These are phyloP conservation scores for Gossypium sturtianum DNA, from an alignment of 345 rosid species.

Conservation along the genomic window DNA sequence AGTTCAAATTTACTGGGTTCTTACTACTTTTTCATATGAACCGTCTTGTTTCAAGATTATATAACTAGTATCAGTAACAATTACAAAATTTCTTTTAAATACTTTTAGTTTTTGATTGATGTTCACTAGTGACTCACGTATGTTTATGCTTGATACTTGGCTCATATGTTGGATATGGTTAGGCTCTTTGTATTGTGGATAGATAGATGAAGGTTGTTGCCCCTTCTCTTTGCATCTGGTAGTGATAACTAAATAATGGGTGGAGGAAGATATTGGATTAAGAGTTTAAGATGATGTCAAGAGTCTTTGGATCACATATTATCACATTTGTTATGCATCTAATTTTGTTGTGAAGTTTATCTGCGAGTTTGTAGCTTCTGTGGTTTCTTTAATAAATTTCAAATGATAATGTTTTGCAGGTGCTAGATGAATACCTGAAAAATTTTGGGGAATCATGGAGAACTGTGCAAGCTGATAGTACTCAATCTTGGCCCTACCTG, in stretches of 20 bases:
- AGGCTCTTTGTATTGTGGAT: background rate
- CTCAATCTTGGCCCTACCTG: conserved; percentile 76
- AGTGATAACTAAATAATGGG: background rate
- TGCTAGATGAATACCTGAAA: conserved; percentile 88
- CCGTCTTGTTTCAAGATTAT: conserved; percentile 15
- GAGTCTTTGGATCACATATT: background rate
- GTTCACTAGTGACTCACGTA: background rate
- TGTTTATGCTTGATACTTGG: background rate
- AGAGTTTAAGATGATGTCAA: background rate
- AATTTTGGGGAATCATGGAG: conserved; percentile 87
- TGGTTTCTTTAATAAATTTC: background rate
- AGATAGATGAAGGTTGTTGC: background rate
- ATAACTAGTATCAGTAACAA: background rate
- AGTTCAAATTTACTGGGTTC: background rate
- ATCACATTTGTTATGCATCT: background rate
- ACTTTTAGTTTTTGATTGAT: background rate
- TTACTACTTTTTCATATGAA: conserved; percentile 32
- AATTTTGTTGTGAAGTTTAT: background rate
- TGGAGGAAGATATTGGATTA: background rate
- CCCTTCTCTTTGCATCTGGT: too few relatives aligned
- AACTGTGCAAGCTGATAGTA: conserved; percentile 50
- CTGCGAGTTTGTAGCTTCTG: background rate
- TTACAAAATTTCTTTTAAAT: background rate
- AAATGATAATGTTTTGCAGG: conserved; percentile 30
- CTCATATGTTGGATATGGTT: background rate